Percentiles rank a stretch among this genome's conserved stretches.
These are phyloP conservation scores for Ceratobasidium sp. DNA, from an alignment of 1,284 basidiomycete genomes.

Conservation along the genomic window DNA sequence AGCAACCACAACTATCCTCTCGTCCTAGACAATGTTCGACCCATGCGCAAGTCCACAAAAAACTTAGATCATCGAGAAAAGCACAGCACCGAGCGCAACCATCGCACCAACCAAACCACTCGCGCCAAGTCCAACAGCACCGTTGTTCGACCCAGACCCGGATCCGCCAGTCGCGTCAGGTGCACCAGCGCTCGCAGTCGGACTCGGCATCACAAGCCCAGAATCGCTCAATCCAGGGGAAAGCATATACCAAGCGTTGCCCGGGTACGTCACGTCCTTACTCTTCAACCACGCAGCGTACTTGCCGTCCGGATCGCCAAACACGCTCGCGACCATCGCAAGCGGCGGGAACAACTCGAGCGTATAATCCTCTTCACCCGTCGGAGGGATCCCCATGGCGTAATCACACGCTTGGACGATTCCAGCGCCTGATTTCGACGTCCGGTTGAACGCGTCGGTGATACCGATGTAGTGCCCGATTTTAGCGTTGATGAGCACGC, in stretches of 20 bases:
- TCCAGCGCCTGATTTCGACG: slow-evolving; percentile 64
- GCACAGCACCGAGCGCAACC: slow-evolving; percentile 1
- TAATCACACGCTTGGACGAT: slow-evolving; percentile 72
- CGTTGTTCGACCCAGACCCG: not conserved
- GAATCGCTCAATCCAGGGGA: slow-evolving; percentile 33
- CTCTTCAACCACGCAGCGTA: slow-evolving; percentile 45
- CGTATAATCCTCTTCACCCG: slow-evolving; percentile 39
- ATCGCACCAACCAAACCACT: not conserved
- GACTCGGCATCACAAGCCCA: slow-evolving; percentile 19
- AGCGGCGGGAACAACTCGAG: slow-evolving; percentile 39
- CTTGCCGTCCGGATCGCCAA: slow-evolving; percentile 48
- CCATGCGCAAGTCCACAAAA: not conserved
- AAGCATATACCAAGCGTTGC: slow-evolving; percentile 29
- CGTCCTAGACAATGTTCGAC: slow-evolving; percentile 11
- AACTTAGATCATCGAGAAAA: slow-evolving; percentile 11
- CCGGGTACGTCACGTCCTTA: slow-evolving; percentile 20
- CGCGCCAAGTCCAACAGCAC: not conserved
- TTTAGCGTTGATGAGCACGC: slow-evolving; percentile 62
- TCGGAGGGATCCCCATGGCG: slow-evolving; percentile 63
- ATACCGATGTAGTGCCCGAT: slow-evolving; percentile 66
- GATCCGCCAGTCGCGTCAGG: slow-evolving; percentile 3
- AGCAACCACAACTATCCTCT: not conserved
- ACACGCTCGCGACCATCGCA: slow-evolving; percentile 47
- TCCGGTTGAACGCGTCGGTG: slow-evolving; percentile 63
- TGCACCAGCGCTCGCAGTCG: slow-evolving; percentile 15